Conservation (phyloP, 768 basidiomycete species). For the Crepidotus variabilis region DNA sequence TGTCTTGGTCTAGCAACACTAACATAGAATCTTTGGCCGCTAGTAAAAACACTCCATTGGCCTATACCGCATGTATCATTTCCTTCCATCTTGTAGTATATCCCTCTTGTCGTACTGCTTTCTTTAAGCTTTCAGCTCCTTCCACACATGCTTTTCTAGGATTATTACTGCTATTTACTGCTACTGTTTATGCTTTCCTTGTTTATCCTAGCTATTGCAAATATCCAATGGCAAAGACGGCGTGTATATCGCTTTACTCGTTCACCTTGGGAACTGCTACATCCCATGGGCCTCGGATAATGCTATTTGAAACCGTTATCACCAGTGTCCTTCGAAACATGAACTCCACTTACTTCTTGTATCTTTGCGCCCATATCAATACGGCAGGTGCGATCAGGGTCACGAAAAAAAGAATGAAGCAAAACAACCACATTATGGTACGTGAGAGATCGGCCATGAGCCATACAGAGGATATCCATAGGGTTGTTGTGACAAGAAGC, state of each 20-base stretch:
- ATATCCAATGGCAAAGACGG: slow-evolving; percentile 1
- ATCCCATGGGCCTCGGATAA: slow-evolving; percentile 90
- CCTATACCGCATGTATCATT: slow-evolving; percentile 21
- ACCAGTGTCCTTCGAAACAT: slow-evolving; percentile 11
- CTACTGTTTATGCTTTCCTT: background rate
- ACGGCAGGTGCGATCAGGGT: slow-evolving; percentile 72
- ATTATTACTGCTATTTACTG: slow-evolving; percentile 20
- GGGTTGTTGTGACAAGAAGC: slow-evolving; percentile 46
- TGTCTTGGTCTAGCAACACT: slow-evolving; percentile 6
- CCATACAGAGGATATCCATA: slow-evolving; percentile 47
- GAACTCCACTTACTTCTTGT: slow-evolving; percentile 67
- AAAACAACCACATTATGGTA: slow-evolving; percentile 51
- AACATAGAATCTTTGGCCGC: slow-evolving; percentile 13
- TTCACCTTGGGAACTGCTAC: slow-evolving; percentile 75
- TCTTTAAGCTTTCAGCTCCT: slow-evolving; percentile 6
- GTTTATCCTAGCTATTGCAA: no score
- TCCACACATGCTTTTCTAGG: slow-evolving; percentile 10
- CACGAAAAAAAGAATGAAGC: slow-evolving; percentile 46
- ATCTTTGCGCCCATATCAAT: slow-evolving; percentile 81
- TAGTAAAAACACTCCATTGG: slow-evolving; percentile 13
- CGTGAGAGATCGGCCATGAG: slow-evolving; percentile 53
- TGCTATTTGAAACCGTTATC: slow-evolving; percentile 40
- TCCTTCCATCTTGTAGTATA: slow-evolving; percentile 16
- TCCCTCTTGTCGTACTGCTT: slow-evolving; percentile 18
- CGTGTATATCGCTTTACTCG: slow-evolving; percentile 19